phyloP scores from a whole-genome alignment of 495 filamentous ascomycete genomes.

The Diplogelasinospora grovesii region DNA sequence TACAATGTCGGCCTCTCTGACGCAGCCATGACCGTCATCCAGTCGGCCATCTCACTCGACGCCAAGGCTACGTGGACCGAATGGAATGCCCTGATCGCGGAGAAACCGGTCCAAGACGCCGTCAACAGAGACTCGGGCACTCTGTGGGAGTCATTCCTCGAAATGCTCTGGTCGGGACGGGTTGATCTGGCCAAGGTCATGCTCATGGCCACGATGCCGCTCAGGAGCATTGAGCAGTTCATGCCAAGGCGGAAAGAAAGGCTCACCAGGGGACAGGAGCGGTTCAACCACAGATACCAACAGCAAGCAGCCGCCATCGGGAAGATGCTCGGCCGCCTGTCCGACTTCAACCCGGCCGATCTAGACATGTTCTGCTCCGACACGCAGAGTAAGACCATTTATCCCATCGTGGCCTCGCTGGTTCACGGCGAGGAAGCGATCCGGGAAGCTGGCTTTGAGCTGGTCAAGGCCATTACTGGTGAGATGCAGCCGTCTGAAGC shows the following conservation, averaged over 20 bases:
- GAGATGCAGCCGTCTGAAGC: constrained; percentile 67
- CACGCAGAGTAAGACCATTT: constrained; percentile 49
- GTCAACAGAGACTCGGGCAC: constrained; percentile 55
- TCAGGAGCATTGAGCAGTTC: constrained; percentile 70
- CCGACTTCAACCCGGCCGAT: constrained; percentile 60
- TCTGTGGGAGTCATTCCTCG: constrained; percentile 72
- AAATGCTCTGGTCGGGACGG: constrained; percentile 57
- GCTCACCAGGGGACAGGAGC: constrained; percentile 40
- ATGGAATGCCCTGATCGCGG: constrained; percentile 55
- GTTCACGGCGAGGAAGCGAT: constrained; percentile 61
- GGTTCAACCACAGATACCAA: constrained; percentile 69
- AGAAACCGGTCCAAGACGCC: constrained; percentile 57
- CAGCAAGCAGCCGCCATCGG: constrained; percentile 63
- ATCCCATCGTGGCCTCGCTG: constrained; percentile 60
- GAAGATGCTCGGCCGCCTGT: constrained; percentile 66
- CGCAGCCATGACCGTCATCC: constrained; percentile 56
- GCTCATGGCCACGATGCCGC: constrained; percentile 59
- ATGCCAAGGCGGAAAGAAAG: constrained; percentile 41
- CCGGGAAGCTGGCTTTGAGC: constrained; percentile 65
- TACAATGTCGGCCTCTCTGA: constrained; percentile 35
- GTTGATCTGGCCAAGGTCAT: constrained; percentile 60
- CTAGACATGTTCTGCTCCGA: constrained; percentile 59
- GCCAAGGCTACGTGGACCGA: constrained; percentile 66
- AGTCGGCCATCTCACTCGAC: constrained; percentile 66
- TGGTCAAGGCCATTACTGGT: constrained; percentile 71